Conservation (phyloP, 2,329 filamentous ascomycete genomes). For the Sordariomycetes sp. region DNA sequence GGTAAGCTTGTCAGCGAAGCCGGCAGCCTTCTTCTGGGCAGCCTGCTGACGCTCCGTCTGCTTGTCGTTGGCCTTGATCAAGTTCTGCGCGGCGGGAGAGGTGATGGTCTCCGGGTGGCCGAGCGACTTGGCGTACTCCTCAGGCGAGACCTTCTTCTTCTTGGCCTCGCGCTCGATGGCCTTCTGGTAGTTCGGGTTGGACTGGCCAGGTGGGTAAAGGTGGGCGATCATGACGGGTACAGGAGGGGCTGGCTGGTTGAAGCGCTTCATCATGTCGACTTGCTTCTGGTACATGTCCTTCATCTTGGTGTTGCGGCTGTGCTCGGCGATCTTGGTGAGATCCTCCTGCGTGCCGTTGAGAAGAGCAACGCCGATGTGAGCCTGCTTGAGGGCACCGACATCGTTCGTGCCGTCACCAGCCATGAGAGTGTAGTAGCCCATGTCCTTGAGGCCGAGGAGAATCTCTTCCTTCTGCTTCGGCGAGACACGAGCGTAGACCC, state of each 20-base stretch:
- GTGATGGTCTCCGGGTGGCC: conserved; percentile 54
- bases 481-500: conserved; percentile 97
- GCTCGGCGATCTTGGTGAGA: conserved; percentile 82
- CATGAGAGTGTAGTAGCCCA: conserved; percentile 97
- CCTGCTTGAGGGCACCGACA: conserved; percentile 94
- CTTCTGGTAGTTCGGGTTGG: conserved; percentile 89
- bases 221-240: conserved; percentile 90
- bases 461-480: conserved; percentile 99
- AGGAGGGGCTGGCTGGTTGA: conserved; percentile 89
- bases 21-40: conserved; percentile 62
- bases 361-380: conserved; percentile 91
- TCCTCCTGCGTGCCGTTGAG: conserved; percentile 92
- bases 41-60: conserved; percentile 46
- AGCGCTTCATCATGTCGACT: conserved; percentile 79
- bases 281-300: conserved; percentile 99
- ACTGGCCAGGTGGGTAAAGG: conserved; percentile 81
- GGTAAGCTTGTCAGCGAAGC: conserved; percentile 79
- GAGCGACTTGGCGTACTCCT: conserved; percentile 44
- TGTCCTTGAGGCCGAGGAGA: conserved; percentile 88
- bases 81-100: conserved; percentile 54
- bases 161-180: conserved; percentile 80
- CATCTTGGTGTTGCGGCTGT: conserved; percentile 92
- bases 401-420: conserved; percentile 98
- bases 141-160: conserved; percentile 61
- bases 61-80: conserved; percentile 30